Percentiles rank a stretch among this genome's conserved stretches.
These are phyloP conservation scores for Yamadazyma dushanensis DNA, from an alignment of 1,139 yeast species.

Conservation along the genomic window DNA sequence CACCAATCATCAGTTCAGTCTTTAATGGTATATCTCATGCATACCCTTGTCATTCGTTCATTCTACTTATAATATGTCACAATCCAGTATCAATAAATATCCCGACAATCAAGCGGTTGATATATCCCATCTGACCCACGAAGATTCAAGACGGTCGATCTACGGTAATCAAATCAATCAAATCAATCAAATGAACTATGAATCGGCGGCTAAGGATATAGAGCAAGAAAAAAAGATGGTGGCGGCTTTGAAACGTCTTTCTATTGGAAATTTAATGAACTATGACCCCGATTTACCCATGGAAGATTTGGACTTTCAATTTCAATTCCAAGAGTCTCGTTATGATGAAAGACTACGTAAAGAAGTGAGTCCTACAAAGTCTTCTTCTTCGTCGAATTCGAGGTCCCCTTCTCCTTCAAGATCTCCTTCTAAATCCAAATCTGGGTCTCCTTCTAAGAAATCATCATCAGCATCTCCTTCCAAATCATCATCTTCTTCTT, in stretches of 20 bases:
- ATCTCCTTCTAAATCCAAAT: conserved; percentile 1
- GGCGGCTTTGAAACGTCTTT: conserved; percentile 55
- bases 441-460: conserved; percentile 7
- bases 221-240: conserved; percentile 61
- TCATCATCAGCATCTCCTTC: conserved; percentile 6
- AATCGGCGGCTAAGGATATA: conserved; percentile 47
- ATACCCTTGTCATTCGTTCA: conserved; percentile 1
- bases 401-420: conserved; percentile 12
- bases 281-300: conserved; percentile 59
- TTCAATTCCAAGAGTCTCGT: conserved; percentile 25
- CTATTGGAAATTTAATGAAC: conserved; percentile 54
- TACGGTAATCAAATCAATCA: conserved; percentile 7
- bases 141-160: not conserved
- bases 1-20: not conserved
- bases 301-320: conserved; percentile 37
- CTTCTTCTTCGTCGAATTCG: conserved; percentile 6
- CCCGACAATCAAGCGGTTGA: not conserved
- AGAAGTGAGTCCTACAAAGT: conserved; percentile 5
- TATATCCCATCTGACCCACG: not conserved
- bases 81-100: not conserved
- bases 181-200: conserved; percentile 17
- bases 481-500: conserved; percentile 3
- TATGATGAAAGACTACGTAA: conserved; percentile 11
- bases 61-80: not conserved
- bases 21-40: not conserved